phyloP scores from a whole-genome alignment of 2,329 filamentous ascomycete species.

The Tolypocladium tropicale region DNA sequence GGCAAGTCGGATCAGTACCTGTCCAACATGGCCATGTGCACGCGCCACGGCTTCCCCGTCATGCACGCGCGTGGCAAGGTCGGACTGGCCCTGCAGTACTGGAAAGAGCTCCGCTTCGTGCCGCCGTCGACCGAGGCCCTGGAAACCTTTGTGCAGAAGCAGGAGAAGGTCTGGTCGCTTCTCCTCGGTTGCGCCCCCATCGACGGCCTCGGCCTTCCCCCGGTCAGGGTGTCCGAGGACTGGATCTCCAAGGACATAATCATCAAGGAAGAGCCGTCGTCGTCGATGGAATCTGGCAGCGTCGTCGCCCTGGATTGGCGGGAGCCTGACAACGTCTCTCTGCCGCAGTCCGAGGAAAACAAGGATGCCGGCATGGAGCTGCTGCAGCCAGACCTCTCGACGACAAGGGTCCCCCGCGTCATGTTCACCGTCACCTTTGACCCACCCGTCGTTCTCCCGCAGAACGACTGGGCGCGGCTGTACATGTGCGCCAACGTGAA shows the following conservation, averaged over 20 bases:
- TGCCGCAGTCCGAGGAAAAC: slow-evolving; percentile 35
- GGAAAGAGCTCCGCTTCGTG: slow-evolving; percentile 52
- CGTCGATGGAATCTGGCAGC: slow-evolving; percentile 26
- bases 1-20: slow-evolving; percentile 38
- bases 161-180: slow-evolving; percentile 53
- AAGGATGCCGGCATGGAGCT: slow-evolving; percentile 42
- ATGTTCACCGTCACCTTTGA: slow-evolving; percentile 67
- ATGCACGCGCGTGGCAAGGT: slow-evolving; percentile 60
- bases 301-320: slow-evolving; percentile 55
- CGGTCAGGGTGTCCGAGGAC: slow-evolving; percentile 59
- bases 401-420: slow-evolving; percentile 54
- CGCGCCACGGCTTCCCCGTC: slow-evolving; percentile 56
- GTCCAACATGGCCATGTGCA: slow-evolving; percentile 53
- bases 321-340: slow-evolving; percentile 56
- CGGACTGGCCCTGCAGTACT: slow-evolving; percentile 68
- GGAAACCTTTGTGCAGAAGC: slow-evolving; percentile 25
- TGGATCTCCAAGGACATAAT: slow-evolving; percentile 64
- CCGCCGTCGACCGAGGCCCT: slow-evolving; percentile 23
- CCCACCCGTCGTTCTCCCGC: slow-evolving; percentile 62
- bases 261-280: slow-evolving; percentile 42
- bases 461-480: slow-evolving; percentile 51
- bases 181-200: slow-evolving; percentile 53
- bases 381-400: slow-evolving; percentile 33
- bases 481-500: slow-evolving; percentile 44
- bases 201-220: slow-evolving; percentile 36